Evolutionary conservation across 352 stramenopile genomes (phyloP), one percentile per base, ranked within the genome.

Genomic region (Phytopythium cucurbitacearum): DNA sequence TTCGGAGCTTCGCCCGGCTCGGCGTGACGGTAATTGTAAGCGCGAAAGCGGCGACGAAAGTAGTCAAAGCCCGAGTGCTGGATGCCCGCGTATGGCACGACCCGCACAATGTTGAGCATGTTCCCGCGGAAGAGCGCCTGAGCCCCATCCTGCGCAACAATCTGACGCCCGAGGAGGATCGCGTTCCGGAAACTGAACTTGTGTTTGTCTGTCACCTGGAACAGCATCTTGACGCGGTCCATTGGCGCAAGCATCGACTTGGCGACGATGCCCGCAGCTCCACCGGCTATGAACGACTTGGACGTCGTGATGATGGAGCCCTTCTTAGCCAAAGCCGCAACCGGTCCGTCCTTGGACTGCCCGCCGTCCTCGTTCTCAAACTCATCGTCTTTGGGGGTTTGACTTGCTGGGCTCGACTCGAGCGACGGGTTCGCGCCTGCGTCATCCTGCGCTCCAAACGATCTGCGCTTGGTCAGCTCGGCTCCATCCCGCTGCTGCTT

Each of bases 41-140:
- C 72, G 48, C 92, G 84, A 56, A 94, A 91, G 47, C 87, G 72
- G 33, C 85, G 73, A 33, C 81, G 71, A 55, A 92, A 89, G 57
- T 82, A 89, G 60, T 94, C 84, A 48, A 92, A 94, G 4, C 81
- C 85, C 13, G 84, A 92, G 62, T 94, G 84, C 53, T 91, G 84
- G 35, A 90, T 60, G 1, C 84, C 84, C 0, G 81, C 80, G 51
- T 90, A 91, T 33, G 81, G 81, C n/a, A 89, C 71, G 3, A 94
- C 81, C 5, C 84, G 65, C 21, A 91, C 47, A 40, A 94, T 90
- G 48, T 91, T 91, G 16, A 89, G 64, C 64, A 85, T 79, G 40
- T 90, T 89, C 15, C 80, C 80, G 5, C 73, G 73, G 37, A 90
- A 90, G n/a, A 90, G 59, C 16, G 77, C 78, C 15, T 68, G 64